phyloP scores from a whole-genome alignment of 2,329 filamentous ascomycete species.

The Diaporthe sp. region DNA sequence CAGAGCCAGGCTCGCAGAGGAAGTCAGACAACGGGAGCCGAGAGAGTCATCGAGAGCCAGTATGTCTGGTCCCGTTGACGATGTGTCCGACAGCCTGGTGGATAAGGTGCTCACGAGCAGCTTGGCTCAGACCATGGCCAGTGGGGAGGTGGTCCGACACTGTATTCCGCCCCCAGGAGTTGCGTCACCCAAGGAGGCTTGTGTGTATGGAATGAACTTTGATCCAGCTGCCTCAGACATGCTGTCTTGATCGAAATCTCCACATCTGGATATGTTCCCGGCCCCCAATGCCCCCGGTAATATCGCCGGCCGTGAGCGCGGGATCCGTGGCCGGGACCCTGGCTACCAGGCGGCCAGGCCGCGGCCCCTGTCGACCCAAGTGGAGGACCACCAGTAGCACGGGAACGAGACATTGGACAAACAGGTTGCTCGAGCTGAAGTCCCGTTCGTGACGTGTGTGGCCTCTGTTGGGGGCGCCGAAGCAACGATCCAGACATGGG shows the following conservation, averaged over 20 bases:
- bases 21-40: not conserved
- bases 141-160: not conserved
- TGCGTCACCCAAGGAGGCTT: not conserved
- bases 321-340: conserved; percentile 5
- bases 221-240: not conserved
- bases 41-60: not conserved
- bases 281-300: conserved; percentile 6
- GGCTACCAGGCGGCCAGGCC: not conserved
- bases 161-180: not conserved
- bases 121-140: not conserved
- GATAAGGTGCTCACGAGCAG: not conserved
- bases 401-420: not conserved
- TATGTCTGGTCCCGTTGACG: not conserved
- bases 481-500: not conserved
- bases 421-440: not conserved
- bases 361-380: not conserved
- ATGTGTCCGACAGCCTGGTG: not conserved
- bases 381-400: not conserved
- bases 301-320: not conserved
- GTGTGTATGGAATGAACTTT: not conserved
- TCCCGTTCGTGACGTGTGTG: conserved; percentile 13
- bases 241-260: not conserved
- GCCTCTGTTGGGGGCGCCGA: conserved; percentile 23
- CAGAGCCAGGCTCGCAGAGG: not conserved
- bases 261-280: not conserved